Evolutionary conservation across 2,329 filamentous ascomycete genomes (phyloP).

Genomic region (Onygenales sp.): DNA sequence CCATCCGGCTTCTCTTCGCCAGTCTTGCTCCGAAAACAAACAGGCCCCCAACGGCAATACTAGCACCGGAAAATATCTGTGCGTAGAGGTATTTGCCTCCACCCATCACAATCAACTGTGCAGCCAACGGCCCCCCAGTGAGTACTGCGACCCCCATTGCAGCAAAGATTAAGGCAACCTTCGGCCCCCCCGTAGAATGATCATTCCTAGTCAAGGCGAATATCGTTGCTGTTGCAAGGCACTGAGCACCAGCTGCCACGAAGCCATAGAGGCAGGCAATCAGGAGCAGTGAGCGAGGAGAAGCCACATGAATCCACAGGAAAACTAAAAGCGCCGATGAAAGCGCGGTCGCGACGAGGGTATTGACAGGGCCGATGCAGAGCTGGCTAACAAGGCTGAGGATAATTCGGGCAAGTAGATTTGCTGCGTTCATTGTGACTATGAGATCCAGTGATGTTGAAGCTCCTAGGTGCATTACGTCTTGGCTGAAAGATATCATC

Average conservation of each 20-base stretch:
- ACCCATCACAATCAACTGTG: conserved; percentile 2
- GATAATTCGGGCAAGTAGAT: conserved; percentile 22
- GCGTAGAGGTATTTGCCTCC: conserved; percentile 7
- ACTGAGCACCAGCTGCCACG: conserved; percentile 21
- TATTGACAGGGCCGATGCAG: conserved; percentile 25
- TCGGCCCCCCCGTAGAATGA: background rate
- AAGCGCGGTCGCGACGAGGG: conserved; percentile 28
- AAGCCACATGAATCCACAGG: conserved; percentile 38
- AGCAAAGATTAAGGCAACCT: conserved; percentile 6
- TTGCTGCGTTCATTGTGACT: conserved; percentile 21
- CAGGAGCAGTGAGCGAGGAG: conserved; percentile 13
- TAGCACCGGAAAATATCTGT: conserved; percentile 6
- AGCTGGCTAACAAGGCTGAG: conserved; percentile 20
- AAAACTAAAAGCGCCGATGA: conserved; percentile 41
- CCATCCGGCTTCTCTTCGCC: conserved; percentile 5
- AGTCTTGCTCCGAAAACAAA: conserved; percentile 6
- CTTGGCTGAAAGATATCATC: conserved; percentile 19
- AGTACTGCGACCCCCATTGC: conserved; percentile 4
- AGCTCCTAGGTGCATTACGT: conserved; percentile 16
- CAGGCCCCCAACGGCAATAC: background rate
- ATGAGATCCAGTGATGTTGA: conserved; percentile 19
- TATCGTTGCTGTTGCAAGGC: conserved; percentile 15
- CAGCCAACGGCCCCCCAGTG: conserved; percentile 8
- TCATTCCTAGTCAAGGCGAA: conserved; percentile 5
- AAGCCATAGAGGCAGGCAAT: conserved; percentile 25